Base-by-base conservation (phyloP, 179 eudicot species). In the Amaranthus tricolor region DNA sequence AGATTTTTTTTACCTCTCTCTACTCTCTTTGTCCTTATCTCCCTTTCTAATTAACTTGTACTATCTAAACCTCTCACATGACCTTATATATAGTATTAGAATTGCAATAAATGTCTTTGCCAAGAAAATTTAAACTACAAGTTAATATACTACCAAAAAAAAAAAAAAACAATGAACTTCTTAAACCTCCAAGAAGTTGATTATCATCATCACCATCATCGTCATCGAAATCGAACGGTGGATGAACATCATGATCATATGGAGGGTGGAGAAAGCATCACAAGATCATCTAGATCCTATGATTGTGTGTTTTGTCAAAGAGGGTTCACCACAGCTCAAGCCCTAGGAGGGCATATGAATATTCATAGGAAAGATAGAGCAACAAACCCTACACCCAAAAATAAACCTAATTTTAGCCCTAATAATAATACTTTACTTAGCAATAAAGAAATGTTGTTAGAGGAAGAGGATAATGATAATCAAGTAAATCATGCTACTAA, bases 281-380 rank as follows among this genome's bases (percentile, higher is more conserved):
- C 65, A 21, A 64, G 54, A 12, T 83, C 73, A 5, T 31, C 40
- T 31, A 74, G 92, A 59, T 88, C 86, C 4, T 90, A 90, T 59
- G 92, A 90, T 82, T 90, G 96, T 74, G 88, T 88, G 70, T 90
- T 87, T 76, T 90, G 96, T 69, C 85, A 84, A 85, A 73, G 92
- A 80, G 96, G 96, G 16, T 90, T 90, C 86, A 87, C 84, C n/a
- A 88, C 92, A 0, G 96, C 96, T 8, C 96, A 90, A 74, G 96
- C 96, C 47, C 67, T 90, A 66, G 95, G 95, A n/a, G 95, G 95
- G 2, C 95, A 90, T 67, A 90, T 90, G 92, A 90, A 90, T 19
- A 86, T 90, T 73, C 95, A 90, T 72, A 73, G 96, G 9, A 87
- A 87, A 83, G 91, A 90, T 66, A 78, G 88, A 56, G 84, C 80